phyloP scores from a whole-genome alignment of 768 basidiomycete species.

The Cystobasidiopsis lactophilus region DNA sequence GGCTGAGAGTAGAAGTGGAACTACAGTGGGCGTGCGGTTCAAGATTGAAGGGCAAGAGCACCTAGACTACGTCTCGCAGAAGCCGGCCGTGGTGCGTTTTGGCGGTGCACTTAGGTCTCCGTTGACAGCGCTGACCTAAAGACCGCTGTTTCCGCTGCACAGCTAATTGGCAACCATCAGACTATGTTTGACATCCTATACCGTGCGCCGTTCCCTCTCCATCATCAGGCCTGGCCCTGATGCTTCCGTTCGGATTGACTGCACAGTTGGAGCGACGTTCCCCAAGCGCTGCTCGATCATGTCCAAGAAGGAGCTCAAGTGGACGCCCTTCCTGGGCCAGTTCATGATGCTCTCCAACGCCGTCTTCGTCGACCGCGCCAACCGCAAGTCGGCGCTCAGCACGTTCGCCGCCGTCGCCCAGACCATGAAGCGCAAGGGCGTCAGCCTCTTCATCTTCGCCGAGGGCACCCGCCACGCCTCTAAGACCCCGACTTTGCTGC shows the following conservation, averaged over 20 bases:
- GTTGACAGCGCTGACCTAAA: neutral
- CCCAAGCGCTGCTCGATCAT: conserved; percentile 65
- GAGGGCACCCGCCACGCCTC: conserved; percentile 75
- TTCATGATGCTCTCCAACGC: conserved; percentile 60
- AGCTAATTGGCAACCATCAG: conserved; percentile 78
- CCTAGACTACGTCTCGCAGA: conserved; percentile 31
- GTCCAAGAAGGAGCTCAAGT: conserved; percentile 76
- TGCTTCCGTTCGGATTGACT: neutral
- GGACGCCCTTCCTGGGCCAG: conserved; percentile 33
- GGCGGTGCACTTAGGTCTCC: neutral
- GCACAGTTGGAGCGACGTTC: conserved; percentile 38
- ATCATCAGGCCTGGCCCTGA: no score
- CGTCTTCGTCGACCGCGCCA: conserved; percentile 74
- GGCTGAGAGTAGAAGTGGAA: neutral
- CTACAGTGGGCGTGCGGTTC: conserved; percentile 39
- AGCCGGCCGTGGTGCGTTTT: conserved; percentile 12
- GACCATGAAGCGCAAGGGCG: conserved; percentile 40
- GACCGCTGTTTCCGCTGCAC: conserved; percentile 31
- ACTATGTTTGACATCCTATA: conserved; percentile 72
- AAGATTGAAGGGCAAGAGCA: conserved; percentile 73
- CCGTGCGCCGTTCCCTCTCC: conserved; percentile 26
- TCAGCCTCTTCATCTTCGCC: conserved; percentile 68
- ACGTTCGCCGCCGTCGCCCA: conserved; percentile 58
- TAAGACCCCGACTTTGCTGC: conserved; percentile 43
- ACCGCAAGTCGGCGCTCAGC: conserved; percentile 44